Evolutionary conservation across 1,139 yeast species (phyloP), one percentile per base, ranked within the genome.

Genomic region (Nematodospora anomalae): DNA sequence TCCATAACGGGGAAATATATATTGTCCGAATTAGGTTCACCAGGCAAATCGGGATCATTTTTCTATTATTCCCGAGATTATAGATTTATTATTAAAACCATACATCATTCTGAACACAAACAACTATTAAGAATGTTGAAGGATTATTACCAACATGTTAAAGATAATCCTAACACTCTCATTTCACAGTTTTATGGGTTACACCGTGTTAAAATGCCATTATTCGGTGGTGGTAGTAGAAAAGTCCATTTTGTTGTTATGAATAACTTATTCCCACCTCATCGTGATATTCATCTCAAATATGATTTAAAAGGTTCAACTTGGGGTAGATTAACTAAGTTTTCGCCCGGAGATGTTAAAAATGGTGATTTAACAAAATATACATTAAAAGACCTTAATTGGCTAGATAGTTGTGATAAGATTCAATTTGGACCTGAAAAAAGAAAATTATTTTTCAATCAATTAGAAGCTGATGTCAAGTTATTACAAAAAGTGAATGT

Each of bases 261-360:
- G 98, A 94, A 94, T 65, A 94, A 94, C 56, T 71, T 94, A 37
- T 92, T 94, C 61, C 98, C 99, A 1, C 96, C 97, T 5, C 90
- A 88, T 54, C 74, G 92, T 40, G 95, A 87, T 47, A 83, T 92
- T 42, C 95, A 89, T 56, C 64, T 77, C 32, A 86, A 92, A 28
- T 94, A 79, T 59, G 99, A 94, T 56, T 72, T 94, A 52, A 94
- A 94, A 58, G 99, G 99, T 1, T 88, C 97, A 0, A 79, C 95
- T 0, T 75, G 86, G 71, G 97, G 97, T 3, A 76, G 99, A 49
- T 63, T 64, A 24, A 80, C 89, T 0, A 62, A 58, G 37, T 49
- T 62, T 3, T 10, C 28, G n/a, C 15, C 21, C 1, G 26, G 14
- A 22, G 52, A 54, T 4, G 52, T 51, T 12, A 47, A 47, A 13